Evolutionary conservation across 768 basidiomycete species (phyloP).

Genomic region (Boletus huronensis): DNA sequence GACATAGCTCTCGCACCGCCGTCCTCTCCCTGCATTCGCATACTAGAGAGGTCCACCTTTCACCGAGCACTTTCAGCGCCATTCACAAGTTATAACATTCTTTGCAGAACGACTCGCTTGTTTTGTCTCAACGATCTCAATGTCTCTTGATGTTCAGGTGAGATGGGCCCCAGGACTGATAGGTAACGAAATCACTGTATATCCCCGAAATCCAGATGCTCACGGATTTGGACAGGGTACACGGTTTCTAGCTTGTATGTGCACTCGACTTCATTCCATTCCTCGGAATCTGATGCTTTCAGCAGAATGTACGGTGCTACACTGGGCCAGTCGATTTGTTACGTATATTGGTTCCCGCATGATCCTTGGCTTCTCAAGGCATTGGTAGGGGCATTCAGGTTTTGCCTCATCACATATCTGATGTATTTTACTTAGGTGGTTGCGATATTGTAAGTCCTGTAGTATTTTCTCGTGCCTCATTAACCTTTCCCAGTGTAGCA

Average conservation of each 20-base stretch:
- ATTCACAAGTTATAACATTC: background rate
- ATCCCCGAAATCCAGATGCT: background rate
- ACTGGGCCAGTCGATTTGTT: slow-evolving; percentile 9
- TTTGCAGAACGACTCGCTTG: background rate
- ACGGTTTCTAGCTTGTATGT: slow-evolving; percentile 1
- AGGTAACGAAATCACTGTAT: background rate
- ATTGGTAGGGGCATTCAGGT: background rate
- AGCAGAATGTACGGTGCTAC: slow-evolving; percentile 13
- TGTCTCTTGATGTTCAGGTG: background rate
- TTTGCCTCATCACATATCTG: background rate
- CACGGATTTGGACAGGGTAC: slow-evolving; percentile 1
- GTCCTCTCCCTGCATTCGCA: background rate
- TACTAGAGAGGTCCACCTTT: background rate
- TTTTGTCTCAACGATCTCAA: background rate
- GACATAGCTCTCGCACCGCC: background rate
- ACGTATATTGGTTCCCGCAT: slow-evolving; percentile 9
- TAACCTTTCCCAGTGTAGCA: background rate
- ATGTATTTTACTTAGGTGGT: slow-evolving; percentile 1
- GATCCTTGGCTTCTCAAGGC: slow-evolving; percentile 2
- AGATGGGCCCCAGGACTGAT: background rate
- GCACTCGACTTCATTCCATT: background rate
- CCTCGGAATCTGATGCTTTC: background rate
- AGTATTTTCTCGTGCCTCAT: background rate
- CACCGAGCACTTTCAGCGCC: background rate
- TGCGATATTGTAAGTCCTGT: background rate